Base-by-base conservation (phyloP, 306 rosid species). In the Vigna trinervia region DNA sequence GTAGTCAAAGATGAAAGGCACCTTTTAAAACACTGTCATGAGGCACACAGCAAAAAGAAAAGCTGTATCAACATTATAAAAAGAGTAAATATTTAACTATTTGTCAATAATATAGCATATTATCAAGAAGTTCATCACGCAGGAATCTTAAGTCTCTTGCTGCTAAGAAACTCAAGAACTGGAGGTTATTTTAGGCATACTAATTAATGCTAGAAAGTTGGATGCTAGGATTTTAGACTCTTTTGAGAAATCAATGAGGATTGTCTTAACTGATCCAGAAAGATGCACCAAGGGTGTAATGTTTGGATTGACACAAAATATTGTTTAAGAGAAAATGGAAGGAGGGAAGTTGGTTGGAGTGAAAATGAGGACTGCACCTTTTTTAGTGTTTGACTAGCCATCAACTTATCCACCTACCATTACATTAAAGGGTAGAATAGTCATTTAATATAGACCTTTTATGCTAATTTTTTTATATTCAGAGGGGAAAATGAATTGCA, bases 181-280 rank as follows among this genome's bases (percentile, higher is more conserved):
- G 30, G 12, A 48, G 15, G 62, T 62, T 75, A 63, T 2, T 75
- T 17, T n/a, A 12, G 57, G 26, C 39, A 63, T 50, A 45, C n/a
- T 73, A 26, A 50, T 75, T 14, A 74, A 13, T n/a, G n/a, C 62
- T 60, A 19, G 46, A 8, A 60, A 61, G 41, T 39, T 32, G 53
- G 36, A 56, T 47, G 15, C 13, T 47, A 3, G 51, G 10, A 26
- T 4, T 32, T 34, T 50, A 7, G 38, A 41, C 12, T 6, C 19
- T 19, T 62, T 20, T 5, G 11, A 32, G 47, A 14, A 62, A 48
- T 19, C 34, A 30, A 32, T 46, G 20, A 61, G 47, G 38, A 59
- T 23, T 32, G 15, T 15, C 50, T 32, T 51, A 14, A 32, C 46
- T 17, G n/a, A 34, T 32, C 11, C 23, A 19, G 17, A 34, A 47